phyloP scores from a whole-genome alignment of 768 basidiomycete genomes.

The Grammothele lineata region DNA sequence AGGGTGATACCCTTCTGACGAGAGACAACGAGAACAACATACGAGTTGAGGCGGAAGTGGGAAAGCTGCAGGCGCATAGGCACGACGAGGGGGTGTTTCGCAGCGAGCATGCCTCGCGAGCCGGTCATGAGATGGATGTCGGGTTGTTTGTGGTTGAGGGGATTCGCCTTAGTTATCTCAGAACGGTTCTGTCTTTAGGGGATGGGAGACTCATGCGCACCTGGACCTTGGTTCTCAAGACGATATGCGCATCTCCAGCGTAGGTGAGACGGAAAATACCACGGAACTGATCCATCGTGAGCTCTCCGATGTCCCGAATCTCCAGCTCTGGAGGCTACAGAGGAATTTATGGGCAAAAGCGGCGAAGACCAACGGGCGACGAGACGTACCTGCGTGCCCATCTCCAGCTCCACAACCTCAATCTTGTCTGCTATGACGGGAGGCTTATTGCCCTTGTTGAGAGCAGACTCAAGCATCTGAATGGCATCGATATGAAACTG shows the following conservation, averaged over 20 bases:
- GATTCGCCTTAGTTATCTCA: constrained; percentile 68
- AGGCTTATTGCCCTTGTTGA: constrained; percentile 96
- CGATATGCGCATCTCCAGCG: constrained; percentile 85
- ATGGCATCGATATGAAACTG: constrained; percentile 96
- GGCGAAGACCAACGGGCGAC: background rate
- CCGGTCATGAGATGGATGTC: constrained; percentile 85
- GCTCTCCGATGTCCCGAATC: constrained; percentile 95
- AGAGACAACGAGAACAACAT: constrained; percentile 96
- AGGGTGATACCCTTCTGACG: constrained; percentile 97
- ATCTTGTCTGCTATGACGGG: constrained; percentile 97
- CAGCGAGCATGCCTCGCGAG: constrained; percentile 85
- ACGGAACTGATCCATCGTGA: constrained; percentile 92
- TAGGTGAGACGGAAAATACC: constrained; percentile 97
- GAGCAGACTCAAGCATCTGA: constrained; percentile 93
- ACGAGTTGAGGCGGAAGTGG: constrained; percentile 90
- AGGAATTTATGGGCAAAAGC: constrained; percentile 1
- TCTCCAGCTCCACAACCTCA: constrained; percentile 97
- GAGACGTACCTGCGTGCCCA: constrained; percentile 87
- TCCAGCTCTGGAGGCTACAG: constrained; percentile 91
- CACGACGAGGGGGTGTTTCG: constrained; percentile 91
- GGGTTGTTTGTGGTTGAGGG: constrained; percentile 87
- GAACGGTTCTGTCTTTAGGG: background rate
- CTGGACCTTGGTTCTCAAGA: constrained; percentile 90
- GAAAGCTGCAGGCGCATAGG: constrained; percentile 98
- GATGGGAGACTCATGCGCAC: constrained; percentile 38